Base-by-base conservation (phyloP, 1,284 basidiomycete genomes). In the Pascua guehoae region DNA sequence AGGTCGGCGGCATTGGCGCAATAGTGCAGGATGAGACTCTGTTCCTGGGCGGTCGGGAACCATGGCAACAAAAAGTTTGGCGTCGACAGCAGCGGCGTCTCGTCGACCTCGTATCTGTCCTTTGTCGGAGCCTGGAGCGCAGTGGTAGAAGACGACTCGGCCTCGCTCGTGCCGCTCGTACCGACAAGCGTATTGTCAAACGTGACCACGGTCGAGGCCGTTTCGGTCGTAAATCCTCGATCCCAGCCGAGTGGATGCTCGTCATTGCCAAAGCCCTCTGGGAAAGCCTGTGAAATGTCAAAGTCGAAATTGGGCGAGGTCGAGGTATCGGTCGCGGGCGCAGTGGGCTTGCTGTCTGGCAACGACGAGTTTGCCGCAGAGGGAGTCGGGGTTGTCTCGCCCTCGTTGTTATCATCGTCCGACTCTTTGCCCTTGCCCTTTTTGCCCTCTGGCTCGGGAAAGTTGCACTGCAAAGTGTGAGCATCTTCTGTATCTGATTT, bases 1-100 rank as follows among this genome's bases (percentile, higher is more conserved):
- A 79, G 67, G 38, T 74, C 70, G 15, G 76, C 74, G 24, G 73
- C 74, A 50, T 76, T 74, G 40, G 72, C 73, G 58, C 72, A 74
- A 50, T 73, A 76, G 57, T 75, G 74, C 15, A 76, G 58, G 50
- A 74, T 75, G 18, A 75, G 58, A 57, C 71, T 71, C 49, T 74
- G 62, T 57, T 76, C 74, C 51, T 75, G 70, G n/a, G 69, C 63
- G 0, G 74, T 75, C 9, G 73, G 72, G 58, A 76, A 76, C 72
- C 73, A 76, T 0, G 72, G 74, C 2, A 74, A 49, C 10, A 75
- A 65, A 62, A 74, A 56, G 36, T 56, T 56, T 8, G 54, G 54
- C 16, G 49, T 46, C 37, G 54, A 47, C 44, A 56, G 49, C 45
- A 56, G 32, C 14, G 49, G 54, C 16, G 40, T 11, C 42, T 41